Percentiles rank a stretch among this genome's conserved stretches.
These are phyloP conservation scores for Albophoma yamanashiensis DNA, from an alignment of 2,329 filamentous ascomycete species.

Conservation along the genomic window DNA sequence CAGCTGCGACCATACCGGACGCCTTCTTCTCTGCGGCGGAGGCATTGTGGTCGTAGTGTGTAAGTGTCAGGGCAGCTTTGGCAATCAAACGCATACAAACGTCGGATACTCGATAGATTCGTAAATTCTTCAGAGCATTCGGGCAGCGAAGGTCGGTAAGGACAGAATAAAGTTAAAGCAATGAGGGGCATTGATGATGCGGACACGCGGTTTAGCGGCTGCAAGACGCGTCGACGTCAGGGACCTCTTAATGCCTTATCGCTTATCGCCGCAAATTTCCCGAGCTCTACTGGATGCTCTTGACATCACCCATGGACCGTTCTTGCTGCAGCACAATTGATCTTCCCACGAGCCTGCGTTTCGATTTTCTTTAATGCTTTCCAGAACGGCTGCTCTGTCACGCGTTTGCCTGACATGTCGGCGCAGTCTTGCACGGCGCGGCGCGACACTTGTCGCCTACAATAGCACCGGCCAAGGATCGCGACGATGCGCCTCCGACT, in stretches of 20 bases:
- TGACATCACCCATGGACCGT: neutral
- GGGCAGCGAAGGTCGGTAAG: neutral
- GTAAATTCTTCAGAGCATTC: neutral
- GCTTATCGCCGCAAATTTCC: conserved; percentile 16
- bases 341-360: conserved; percentile 1
- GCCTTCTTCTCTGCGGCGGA: conserved; percentile 20
- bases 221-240: neutral
- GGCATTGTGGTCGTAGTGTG: conserved; percentile 14
- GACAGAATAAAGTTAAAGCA: neutral
- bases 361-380: conserved; percentile 20
- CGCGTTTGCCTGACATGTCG: conserved; percentile 24
- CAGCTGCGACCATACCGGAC: conserved; percentile 13
- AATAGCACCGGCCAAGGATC: conserved; percentile 3
- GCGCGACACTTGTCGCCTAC: conserved; percentile 3
- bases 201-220: neutral
- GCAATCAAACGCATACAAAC: neutral
- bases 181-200: neutral
- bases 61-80: neutral
- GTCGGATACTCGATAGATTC: neutral
- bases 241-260: conserved; percentile 12
- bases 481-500: conserved; percentile 14
- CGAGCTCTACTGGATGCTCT: neutral
- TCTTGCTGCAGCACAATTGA: neutral
- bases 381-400: conserved; percentile 19
- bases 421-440: conserved; percentile 15